Conservation (phyloP, 2,329 filamentous ascomycete species). For the Trichoderma sp. region DNA sequence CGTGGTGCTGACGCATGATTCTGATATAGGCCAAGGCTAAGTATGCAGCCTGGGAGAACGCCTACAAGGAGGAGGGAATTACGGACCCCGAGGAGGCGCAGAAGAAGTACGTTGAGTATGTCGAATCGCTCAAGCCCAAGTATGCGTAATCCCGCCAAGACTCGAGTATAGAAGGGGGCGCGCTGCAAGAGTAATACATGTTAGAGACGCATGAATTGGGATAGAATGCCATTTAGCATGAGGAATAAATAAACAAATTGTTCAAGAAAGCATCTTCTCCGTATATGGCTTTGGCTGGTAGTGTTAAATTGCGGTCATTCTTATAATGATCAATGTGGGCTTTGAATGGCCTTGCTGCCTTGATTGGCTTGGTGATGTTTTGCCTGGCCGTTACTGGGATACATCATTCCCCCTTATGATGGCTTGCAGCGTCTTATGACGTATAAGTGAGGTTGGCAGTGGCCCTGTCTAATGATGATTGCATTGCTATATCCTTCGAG, state of each 20-base stretch:
- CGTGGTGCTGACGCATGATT: not conserved
- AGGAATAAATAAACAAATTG: not conserved
- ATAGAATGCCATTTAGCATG: conserved; percentile 9
- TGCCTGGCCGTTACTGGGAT: not conserved
- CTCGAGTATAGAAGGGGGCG: conserved; percentile 40
- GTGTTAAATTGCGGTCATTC: not conserved
- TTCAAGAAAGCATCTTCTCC: not conserved
- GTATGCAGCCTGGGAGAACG: too few relatives aligned
- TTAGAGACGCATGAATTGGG: not conserved
- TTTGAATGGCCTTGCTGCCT: not conserved
- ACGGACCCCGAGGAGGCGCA: conserved; percentile 63
- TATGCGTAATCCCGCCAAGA: conserved; percentile 66
- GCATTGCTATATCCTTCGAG: not conserved
- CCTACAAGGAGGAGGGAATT: conserved; percentile 66
- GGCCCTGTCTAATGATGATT: not conserved
- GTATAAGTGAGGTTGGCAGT: not conserved
- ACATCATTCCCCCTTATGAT: not conserved
- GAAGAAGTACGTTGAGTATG: conserved; percentile 69
- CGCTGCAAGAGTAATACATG: not conserved
- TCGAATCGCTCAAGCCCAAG: conserved; percentile 68
- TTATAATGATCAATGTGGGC: not conserved
- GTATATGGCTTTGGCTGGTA: not conserved
- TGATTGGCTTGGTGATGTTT: not conserved
- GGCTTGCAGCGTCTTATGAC: not conserved
- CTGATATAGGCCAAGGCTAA: conserved; percentile 71